Conservation (phyloP, 148 eudicot species). For the Gaultheria prostrata region DNA sequence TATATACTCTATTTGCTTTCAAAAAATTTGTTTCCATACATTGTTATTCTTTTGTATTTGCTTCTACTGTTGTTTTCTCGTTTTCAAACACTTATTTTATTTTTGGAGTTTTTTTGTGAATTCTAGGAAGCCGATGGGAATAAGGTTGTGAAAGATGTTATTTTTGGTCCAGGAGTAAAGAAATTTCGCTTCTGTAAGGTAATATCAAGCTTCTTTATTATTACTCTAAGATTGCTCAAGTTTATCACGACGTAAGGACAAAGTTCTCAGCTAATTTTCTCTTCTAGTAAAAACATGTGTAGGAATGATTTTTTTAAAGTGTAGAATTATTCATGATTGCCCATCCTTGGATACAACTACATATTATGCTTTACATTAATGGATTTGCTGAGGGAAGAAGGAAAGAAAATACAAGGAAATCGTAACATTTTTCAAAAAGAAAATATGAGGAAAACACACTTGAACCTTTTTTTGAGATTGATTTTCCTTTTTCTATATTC, state of each 20-base stretch:
- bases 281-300: neutral
- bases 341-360: neutral
- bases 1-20: neutral
- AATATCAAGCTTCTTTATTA: conserved; percentile 16
- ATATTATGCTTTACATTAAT: neutral
- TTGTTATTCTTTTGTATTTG: neutral
- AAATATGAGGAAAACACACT: neutral
- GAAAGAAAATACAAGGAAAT: neutral
- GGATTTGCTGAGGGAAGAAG: neutral
- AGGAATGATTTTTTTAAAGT: neutral
- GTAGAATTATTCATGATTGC: neutral
- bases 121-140: conserved; percentile 77
- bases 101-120: conserved; percentile 14
- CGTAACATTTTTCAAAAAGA: neutral
- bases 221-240: neutral
- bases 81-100: neutral
- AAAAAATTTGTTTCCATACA: neutral
- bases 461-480: neutral
- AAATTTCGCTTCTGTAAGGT: conserved; percentile 94
- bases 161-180: conserved; percentile 73
- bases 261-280: neutral
- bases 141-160: conserved; percentile 71
- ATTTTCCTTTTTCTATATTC: neutral
- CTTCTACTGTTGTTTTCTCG: neutral
- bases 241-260: neutral